Base-by-base conservation (phyloP, 2,329 filamentous ascomycete species). In the Elsinoe arachidis region DNA sequence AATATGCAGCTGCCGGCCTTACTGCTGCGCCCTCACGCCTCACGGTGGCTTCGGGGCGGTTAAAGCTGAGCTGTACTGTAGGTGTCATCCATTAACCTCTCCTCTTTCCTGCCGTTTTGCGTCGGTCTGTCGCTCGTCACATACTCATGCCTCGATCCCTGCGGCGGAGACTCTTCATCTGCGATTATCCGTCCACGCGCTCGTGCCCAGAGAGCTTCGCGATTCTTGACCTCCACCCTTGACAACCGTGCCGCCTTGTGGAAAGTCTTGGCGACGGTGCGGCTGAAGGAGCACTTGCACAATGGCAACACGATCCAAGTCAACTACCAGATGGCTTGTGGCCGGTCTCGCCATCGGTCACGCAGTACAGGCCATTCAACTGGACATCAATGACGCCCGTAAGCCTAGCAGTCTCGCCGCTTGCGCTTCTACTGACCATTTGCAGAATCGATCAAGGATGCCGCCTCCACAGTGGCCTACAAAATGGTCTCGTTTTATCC, bases 401-500 rank as follows among this genome's bases (percentile, higher is more conserved):
- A 34, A 15, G 52, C 39, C 17, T 9, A 33, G 9, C 17, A 21
- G 52, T 15, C 19, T 19, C 12, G 15, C 37, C 17, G 5, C 1
- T 26, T 5, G 11, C 12, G 10, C 35, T 14, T 37, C 10, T 10
- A 5, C 38, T 41, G 12, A 41, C 37, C 2, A 14, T n/a, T 60
- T 30, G 44, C 61, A 63, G 63, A 60, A 10, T 73, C 70, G 3
- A 66, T 73, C 35, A 63, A 62, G n/a, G 61, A 59, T 52, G 66
- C 69, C 19, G 64, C 70, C 15, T 58, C 63, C 6, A 65, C 63
- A 1, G 59, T 70, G 17, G 70, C 68, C 11, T 66, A 66, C 53
- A 64, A 63, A 15, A 59, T 73, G 11, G 66, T 72, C 58, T 64
- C 62, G 5, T 69, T 61, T 55, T 72, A 73, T 58, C 56, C 64